A percentile compares a stretch with the other conserved stretches of the same genome.
Evolutionary conservation across 1,284 basidiomycete genomes (phyloP).

Genomic region (Trametes hirsuta): DNA sequence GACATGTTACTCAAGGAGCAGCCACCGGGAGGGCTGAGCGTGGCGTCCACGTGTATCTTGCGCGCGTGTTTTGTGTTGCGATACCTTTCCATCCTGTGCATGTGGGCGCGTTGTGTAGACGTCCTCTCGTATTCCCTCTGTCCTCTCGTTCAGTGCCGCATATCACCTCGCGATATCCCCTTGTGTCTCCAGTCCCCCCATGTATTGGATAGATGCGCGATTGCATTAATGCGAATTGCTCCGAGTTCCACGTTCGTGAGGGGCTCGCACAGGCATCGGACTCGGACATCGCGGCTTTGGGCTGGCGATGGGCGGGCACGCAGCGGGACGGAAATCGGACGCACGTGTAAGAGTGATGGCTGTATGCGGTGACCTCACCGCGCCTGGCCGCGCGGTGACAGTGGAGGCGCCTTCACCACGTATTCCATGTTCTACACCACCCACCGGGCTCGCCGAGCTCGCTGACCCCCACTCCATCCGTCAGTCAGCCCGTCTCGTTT

Average conservation of each 20-base stretch:
- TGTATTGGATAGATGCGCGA: too few species aligned
- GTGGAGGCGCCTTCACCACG: constrained; percentile 21
- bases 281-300: neutral
- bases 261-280: neutral
- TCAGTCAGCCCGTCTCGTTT: constrained; percentile 1
- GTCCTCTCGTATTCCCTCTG: neutral
- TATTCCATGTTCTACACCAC: constrained; percentile 27
- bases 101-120: neutral
- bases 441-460: constrained; percentile 24
- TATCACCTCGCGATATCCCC: neutral
- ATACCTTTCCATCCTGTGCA: neutral
- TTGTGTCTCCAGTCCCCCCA: too few species aligned
- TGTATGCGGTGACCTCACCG: constrained; percentile 28
- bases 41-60: neutral
- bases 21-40: constrained; percentile 19
- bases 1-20: constrained; percentile 19
- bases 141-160: neutral
- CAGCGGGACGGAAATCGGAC: neutral
- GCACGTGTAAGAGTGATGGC: constrained; percentile 22
- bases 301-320: neutral
- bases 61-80: neutral
- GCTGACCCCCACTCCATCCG: constrained; percentile 3
- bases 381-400: constrained; percentile 1
- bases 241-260: neutral
- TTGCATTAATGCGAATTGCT: too few species aligned